A percentile compares a stretch with the other conserved stretches of the same genome.
phyloP scores from a whole-genome alignment of 805 yeast genomes.

The Kodamaea neixiangensis region DNA sequence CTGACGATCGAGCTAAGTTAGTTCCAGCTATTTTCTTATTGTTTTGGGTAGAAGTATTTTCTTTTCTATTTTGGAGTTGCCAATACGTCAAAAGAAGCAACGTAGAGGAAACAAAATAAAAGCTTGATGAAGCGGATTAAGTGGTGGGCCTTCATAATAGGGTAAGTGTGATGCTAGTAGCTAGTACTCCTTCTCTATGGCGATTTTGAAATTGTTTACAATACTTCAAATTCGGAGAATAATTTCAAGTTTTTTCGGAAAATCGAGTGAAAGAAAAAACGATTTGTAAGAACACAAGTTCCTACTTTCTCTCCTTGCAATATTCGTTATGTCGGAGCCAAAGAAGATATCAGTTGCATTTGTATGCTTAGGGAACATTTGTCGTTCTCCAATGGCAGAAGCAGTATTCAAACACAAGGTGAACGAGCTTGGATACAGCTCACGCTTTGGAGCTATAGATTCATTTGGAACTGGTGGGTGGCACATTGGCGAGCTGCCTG shows the following conservation, averaged over 20 bases:
- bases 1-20: no score
- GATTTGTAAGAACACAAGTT: neutral
- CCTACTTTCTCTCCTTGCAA: neutral
- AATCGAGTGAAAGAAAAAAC: neutral
- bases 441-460: constrained; percentile 60
- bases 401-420: constrained; percentile 79
- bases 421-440: constrained; percentile 44
- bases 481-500: constrained; percentile 84
- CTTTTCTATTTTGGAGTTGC: no score
- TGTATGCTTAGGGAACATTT: constrained; percentile 88
- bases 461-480: constrained; percentile 89
- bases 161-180: no score
- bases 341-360: constrained; percentile 64
- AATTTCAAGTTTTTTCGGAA: neutral
- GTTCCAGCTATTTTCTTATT: no score
- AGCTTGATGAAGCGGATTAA: no score
- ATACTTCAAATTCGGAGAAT: no score
- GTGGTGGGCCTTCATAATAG: no score
- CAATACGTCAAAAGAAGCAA: no score
- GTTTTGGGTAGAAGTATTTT: no score
- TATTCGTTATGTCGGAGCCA: constrained; percentile 4
- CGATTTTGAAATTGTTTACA: no score
- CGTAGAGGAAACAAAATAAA: no score
- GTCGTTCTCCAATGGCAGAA: constrained; percentile 98
- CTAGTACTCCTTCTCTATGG: no score